phyloP scores from a whole-genome alignment of 1,284 basidiomycete genomes.

The Sutorius eximius region DNA sequence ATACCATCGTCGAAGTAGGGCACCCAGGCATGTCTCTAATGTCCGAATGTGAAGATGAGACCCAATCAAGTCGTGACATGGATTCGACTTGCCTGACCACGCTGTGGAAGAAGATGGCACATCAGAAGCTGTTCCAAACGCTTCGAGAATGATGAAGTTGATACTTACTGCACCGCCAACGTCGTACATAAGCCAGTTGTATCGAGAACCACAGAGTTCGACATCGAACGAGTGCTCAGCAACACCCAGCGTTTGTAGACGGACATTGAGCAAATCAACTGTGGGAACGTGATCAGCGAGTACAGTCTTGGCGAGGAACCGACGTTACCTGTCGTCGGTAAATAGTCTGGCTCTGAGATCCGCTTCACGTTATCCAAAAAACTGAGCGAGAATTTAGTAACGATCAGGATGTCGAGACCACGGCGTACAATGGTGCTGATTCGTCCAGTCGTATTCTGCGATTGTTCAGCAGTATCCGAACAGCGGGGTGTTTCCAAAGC shows the following conservation, averaged over 20 bases:
- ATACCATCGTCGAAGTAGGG: constrained; percentile 81
- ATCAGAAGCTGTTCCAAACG: constrained; percentile 3
- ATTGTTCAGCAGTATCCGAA: constrained; percentile 52
- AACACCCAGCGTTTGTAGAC: constrained; percentile 75
- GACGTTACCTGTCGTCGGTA: constrained; percentile 60
- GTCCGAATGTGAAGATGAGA: constrained; percentile 18
- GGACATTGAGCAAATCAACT: constrained; percentile 76
- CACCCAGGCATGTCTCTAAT: constrained; percentile 73
- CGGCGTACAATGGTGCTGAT: constrained; percentile 67
- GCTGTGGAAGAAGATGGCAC: constrained; percentile 34
- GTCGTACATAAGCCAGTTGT: constrained; percentile 76
- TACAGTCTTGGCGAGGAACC: neutral
- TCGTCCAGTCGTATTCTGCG: constrained; percentile 71
- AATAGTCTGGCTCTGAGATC: constrained; percentile 65
- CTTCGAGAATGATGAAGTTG: constrained; percentile 2
- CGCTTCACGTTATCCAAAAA: constrained; percentile 67
- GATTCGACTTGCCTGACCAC: constrained; percentile 48
- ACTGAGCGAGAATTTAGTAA: constrained; percentile 39
- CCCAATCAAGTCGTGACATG: constrained; percentile 26
- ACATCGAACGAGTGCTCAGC: constrained; percentile 74
- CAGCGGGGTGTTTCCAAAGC: constrained; percentile 69
- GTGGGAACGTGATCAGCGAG: constrained; percentile 7
- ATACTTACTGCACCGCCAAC: constrained; percentile 73
- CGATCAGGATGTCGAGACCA: neutral
- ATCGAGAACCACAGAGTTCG: constrained; percentile 56